Evolutionary conservation across 2,329 filamentous ascomycete species (phyloP).

Genomic region (Scedosporium apiospermum): DNA sequence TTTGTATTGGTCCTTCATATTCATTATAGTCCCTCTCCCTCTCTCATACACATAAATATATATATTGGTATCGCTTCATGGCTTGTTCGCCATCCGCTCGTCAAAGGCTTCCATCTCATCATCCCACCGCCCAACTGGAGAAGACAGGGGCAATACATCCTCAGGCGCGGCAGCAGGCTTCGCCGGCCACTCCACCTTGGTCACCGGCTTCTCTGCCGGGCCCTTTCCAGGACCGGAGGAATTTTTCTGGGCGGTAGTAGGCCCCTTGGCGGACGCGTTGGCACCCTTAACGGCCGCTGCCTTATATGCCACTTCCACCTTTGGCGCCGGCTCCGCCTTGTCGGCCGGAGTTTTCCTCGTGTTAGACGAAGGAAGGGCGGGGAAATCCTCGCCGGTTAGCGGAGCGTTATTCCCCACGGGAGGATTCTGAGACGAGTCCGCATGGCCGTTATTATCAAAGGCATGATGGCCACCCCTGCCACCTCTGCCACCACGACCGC

Average conservation of each 20-base stretch:
- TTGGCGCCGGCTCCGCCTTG: constrained; percentile 15
- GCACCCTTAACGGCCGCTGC: not conserved
- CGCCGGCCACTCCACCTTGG: constrained; percentile 16
- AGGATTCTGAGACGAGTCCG: constrained; percentile 12
- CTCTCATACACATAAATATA: not conserved
- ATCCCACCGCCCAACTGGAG: constrained; percentile 41
- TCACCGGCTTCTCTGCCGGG: constrained; percentile 11
- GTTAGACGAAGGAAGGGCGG: not conserved
- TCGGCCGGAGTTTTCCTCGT: not conserved
- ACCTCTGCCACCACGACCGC: constrained; percentile 20
- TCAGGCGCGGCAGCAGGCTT: constrained; percentile 15
- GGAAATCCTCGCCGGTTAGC: constrained; percentile 12
- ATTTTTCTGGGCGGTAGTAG: not conserved
- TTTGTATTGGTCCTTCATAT: not conserved
- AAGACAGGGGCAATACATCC: constrained; percentile 20
- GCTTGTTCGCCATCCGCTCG: not conserved
- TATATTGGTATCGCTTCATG: not conserved
- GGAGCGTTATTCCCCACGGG: constrained; percentile 21
- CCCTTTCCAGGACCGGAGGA: constrained; percentile 12
- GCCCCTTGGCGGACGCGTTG: not conserved
- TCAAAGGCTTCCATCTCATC: constrained; percentile 49
- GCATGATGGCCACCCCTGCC: constrained; percentile 22
- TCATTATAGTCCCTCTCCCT: not conserved
- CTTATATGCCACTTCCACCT: constrained; percentile 14
- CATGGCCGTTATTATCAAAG: constrained; percentile 15